Evolutionary conservation across 495 filamentous ascomycete species (phyloP), one percentile per base, ranked within the genome.

Genomic region (Talaromyces proteolyticus): DNA sequence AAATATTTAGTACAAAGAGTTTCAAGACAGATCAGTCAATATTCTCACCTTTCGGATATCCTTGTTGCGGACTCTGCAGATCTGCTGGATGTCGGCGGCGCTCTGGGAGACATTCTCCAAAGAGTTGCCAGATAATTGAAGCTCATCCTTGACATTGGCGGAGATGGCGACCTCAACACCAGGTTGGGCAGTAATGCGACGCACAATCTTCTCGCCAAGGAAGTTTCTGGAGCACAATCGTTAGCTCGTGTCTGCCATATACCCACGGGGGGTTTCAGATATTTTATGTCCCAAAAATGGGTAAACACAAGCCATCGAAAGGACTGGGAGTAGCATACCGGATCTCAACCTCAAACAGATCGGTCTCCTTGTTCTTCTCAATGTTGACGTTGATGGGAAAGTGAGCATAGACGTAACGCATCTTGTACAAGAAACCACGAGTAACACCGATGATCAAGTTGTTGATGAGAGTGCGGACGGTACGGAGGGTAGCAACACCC

Each of bases 381-480:
- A 98, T 74, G 80, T 97, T 97, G 72, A 98, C 93, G 81, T 97
- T 98, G 89, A 98, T 98, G 69, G 93, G 93, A 70, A 98, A 98
- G 84, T 98, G 93, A 62, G 93, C 93, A 72, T 98, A 98, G 76
- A 98, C 93, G 76, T 98, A 98, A 58, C 93, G 88, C 93, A 98
- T 97, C 87, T 97, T 98, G 87, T 98, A 98, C 79, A 92, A 92
- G 88, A 87, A 98, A 54, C 93, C 93, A 77, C 87, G 91, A 66
- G 94, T 98, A 53, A 98, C 93, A 72, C 93, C 93, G 67, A 89
- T 86, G 75, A 97, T 88, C 72, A 98, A 62, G 85, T 98, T 98
- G 82, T 93, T 87, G 80, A 98, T 95, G 72, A 97, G 63, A 50
- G 91, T 90, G 61, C 87, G 87, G 83, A 98, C 93, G 62, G 93